Base-by-base conservation (phyloP, 2,329 filamentous ascomycete species). In the Phialophora expanda region DNA sequence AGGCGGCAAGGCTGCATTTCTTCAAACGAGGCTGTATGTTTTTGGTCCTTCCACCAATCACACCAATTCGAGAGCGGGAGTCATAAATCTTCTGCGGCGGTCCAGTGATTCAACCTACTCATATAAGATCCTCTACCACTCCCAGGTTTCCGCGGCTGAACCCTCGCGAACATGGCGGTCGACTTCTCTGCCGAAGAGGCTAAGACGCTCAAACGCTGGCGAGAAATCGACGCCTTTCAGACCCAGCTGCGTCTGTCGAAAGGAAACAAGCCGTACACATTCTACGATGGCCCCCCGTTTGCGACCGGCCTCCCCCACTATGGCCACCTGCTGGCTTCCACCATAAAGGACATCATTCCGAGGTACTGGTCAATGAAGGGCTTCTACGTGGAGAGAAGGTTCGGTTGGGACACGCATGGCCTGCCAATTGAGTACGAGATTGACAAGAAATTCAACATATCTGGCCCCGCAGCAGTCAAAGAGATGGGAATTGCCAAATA, bases 361-460 rank as follows among this genome's bases (percentile, higher is more conserved):
- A 84, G 92, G 70, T 96, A 96, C 79, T 96, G 92, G 91, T 92
- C 91, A 59, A 95, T 95, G 92, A 93, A 93, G 76, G 92, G 92
- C 26, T 91, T 87, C 75, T 89, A 94, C 79, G 92, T 96, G 58
- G 91, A 93, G 81, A 86, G 92, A 70, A 86, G 92, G 62, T 96
- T 96, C 71, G 92, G 92, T 57, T 96, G 92, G 92, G 92, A 96
- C 73, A 90, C 92, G 1, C 92, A 96, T 75, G 92, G 92, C 62
- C 83, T 96, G 65, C 92, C 92, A 20, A 93, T 96, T 71, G 92
- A 96, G 81, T 90, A 95, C 77, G 92, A 96, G 79, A 96, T 96
- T 75, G 92, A 96, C 83, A 96, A 96, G 84, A 92, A 93, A 79
- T 84, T 94, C 70, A 90, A 90, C 32, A 92, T 94, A 71, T 90